Evolutionary conservation across 2,329 filamentous ascomycete species (phyloP), one percentile per base, ranked within the genome.

Genomic region (Dissoconium aciculare): DNA sequence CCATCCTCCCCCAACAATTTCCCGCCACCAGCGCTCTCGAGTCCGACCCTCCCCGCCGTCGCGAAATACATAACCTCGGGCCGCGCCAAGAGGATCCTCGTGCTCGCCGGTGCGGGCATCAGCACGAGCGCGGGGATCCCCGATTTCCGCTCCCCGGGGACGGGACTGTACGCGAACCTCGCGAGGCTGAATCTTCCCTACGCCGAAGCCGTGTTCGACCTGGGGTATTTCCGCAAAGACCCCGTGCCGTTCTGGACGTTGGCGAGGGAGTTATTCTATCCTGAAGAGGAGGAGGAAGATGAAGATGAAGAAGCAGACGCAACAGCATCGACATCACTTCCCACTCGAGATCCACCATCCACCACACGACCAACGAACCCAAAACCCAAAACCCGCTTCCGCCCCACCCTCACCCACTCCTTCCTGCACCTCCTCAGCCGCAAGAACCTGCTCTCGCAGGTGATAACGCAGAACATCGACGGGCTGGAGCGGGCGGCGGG

Each of bases 401-500:
- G 76, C 32, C 89, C 89, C 0, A 98, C 89, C 1, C 64, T 95
- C 32, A 79, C 84, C 2, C 89, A 98, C 57, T 77, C 72, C 19
- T 98, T 98, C 56, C 75, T 98, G 46, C 67, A 73, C 10, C 63
- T 98, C 14, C 71, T 95, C 11, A 69, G 85, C 34, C 63, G 74
- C 37, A 93, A 91, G 57, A 73, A 71, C 3, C 62, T 87, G 24
- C 62, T 98, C 14, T 62, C 78, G 42, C 89, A 84, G 63, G 70
- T 89, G 31, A 98, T 95, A 55, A 94, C 89, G 0, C 89, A 98
- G 52, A 98, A 98, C 50, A 95, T 98, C 43, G 89, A 98, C 59
- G 93, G 84, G 47, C 67, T 98, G 9, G 89, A 98, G 58, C 72
- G 85, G 13, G 67, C 71, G 43, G 89, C 87, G 9, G 89, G 89